phyloP scores from a whole-genome alignment of 1,139 yeast species.

The Ogataea hybrid region DNA sequence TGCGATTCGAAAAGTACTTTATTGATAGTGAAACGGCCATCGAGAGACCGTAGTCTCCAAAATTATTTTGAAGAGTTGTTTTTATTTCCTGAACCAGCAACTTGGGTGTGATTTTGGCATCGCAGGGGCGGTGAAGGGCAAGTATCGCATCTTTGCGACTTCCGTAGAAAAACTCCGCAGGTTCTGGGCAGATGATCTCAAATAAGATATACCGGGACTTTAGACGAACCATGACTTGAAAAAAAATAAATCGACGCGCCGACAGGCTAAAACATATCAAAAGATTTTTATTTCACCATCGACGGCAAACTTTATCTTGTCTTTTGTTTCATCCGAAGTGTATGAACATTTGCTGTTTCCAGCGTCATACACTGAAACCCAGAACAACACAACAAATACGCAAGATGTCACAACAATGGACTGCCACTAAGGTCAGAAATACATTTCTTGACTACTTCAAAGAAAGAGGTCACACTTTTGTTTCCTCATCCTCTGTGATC shows the following conservation, averaged over 20 bases:
- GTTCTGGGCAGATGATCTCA: conserved; percentile 68
- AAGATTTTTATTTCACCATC: conserved; percentile 3
- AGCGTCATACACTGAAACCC: conserved; percentile 7
- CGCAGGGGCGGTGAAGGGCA: conserved; percentile 49
- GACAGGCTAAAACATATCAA: conserved; percentile 6
- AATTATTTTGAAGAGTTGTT: conserved; percentile 51
- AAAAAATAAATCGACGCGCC: conserved; percentile 10
- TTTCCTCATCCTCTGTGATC: conserved; percentile 90
- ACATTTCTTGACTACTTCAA: conserved; percentile 84
- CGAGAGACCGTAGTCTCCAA: conserved; percentile 82
- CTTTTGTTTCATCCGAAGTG: conserved; percentile 7
- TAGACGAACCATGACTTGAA: conserved; percentile 68
- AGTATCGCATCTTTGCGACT: conserved; percentile 36
- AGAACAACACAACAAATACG: conserved; percentile 1
- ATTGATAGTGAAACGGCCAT: conserved; percentile 59
- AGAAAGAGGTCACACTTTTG: conserved; percentile 66
- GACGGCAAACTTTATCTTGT: conserved; percentile 10
- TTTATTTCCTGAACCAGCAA: conserved; percentile 53
- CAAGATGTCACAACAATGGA: conserved; percentile 41
- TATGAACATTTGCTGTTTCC: conserved; percentile 11
- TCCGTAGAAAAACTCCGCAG: conserved; percentile 6
- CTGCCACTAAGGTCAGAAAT: conserved; percentile 75
- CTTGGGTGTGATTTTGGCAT: conserved; percentile 43
- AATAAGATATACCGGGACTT: conserved; percentile 83
- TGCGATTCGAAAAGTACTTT: conserved; percentile 77